Evolutionary conservation across 2,329 filamentous ascomycete species (phyloP), one percentile per base, ranked within the genome.

Genomic region (Aspergillus novofumigatus): DNA sequence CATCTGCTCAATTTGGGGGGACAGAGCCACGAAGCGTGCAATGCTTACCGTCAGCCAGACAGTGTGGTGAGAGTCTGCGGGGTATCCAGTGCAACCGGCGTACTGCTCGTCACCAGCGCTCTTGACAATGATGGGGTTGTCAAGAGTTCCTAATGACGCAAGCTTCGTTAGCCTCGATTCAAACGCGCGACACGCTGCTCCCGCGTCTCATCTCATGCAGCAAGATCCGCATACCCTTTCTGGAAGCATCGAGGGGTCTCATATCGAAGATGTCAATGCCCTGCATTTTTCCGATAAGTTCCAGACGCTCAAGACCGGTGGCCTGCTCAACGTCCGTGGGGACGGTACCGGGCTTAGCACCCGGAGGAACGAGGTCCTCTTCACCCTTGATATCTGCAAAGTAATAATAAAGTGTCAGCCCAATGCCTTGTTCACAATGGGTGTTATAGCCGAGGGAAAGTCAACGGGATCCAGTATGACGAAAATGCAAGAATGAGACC

Each of bases 201-300:
- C n/a, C 29, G 21, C 38, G 7, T 28, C 21, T 41, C 25, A 38
- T 49, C 11, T 8, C 10, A 25, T 32, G 53, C 32, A 52, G 7
- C 35, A 53, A 57, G 57, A 20, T 64, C 49, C 23, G 57, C 81
- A 65, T 83, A 90, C 93, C 93, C 78, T 85, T 85, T 74, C 94
- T 88, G 77, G 89, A 94, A 63, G 93, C 83, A 77, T 97, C 94
- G 69, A 99, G 86, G 63, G 94, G 94, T 78, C 86, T 88, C 94
- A 97, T 96, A 81, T 99, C 92, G 82, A 99, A 99, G 75, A 97
- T 83, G 75, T 99, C 94, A 70, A 97, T 82, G 66, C 94, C 92
- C 83, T 97, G 91, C 89, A 97, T 96, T 87, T 99, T 99, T 80
- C 94, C 94, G 76, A 99, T 84, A 72, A 99, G 94, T 81, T 99